phyloP scores from a whole-genome alignment of 192 early-diverging fungal species.

The Mortierella alpina region DNA sequence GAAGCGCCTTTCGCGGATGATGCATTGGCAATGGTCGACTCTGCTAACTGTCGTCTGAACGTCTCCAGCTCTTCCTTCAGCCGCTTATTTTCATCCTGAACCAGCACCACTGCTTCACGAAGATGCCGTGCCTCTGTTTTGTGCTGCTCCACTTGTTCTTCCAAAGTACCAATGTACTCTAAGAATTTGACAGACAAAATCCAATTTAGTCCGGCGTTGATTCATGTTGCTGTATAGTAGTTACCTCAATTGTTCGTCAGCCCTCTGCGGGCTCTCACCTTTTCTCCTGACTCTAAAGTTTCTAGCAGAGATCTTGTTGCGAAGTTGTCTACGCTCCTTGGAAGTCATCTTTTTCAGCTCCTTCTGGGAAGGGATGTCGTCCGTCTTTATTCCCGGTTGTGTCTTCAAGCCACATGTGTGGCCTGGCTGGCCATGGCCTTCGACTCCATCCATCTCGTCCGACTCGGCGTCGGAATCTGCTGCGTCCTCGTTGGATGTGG shows the following conservation, averaged over 20 bases:
- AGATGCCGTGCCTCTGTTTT: constrained; percentile 42
- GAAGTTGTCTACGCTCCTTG: constrained; percentile 82
- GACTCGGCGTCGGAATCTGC: background rate
- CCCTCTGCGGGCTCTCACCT: constrained; percentile 46
- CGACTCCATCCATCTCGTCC: background rate
- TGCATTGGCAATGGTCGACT: constrained; percentile 12
- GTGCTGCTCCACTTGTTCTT: constrained; percentile 47
- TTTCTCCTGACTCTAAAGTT: constrained; percentile 88
- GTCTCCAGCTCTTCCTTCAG: constrained; percentile 38
- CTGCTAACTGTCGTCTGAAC: constrained; percentile 15
- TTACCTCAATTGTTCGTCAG: too few relatives aligned
- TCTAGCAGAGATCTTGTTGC: constrained; percentile 89
- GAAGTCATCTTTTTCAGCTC: constrained; percentile 74
- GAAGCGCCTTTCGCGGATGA: background rate
- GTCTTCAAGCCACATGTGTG: constrained; percentile 43
- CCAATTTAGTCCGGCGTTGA: too few relatives aligned
- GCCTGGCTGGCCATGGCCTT: background rate
- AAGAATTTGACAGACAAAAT: background rate
- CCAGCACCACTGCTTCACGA: constrained; percentile 34
- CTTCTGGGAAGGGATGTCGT: constrained; percentile 45
- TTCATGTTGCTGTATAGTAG: background rate
- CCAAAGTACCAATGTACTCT: constrained; percentile 46
- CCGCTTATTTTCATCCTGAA: constrained; percentile 40
- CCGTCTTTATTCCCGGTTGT: constrained; percentile 48
- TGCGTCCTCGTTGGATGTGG: constrained; percentile 5